These are phyloP conservation scores for Stephania japonica DNA, from an alignment of 164 flowering plant species.

Conservation along the genomic window DNA sequence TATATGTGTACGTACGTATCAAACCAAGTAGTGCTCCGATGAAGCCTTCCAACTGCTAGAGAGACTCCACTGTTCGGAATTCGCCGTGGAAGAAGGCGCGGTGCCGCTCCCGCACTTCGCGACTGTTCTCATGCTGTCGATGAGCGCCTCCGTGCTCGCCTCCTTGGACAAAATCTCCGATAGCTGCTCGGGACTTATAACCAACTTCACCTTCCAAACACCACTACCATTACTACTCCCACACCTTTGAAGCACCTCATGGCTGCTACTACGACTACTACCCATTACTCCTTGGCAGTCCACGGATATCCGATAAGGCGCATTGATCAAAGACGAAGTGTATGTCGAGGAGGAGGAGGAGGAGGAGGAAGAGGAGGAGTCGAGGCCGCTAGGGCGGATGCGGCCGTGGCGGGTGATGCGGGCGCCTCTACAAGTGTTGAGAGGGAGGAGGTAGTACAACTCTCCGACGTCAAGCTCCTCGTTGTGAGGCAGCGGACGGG, in stretches of 20 bases:
- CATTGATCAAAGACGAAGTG: not conserved
- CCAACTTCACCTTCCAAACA: constrained; percentile 93
- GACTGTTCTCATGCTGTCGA: constrained; percentile 74
- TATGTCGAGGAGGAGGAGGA: constrained; percentile 1
- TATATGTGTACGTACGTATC: too few species aligned
- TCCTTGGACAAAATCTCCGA: constrained; percentile 65
- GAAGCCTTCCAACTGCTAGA: constrained; percentile 55
- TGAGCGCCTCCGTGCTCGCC: constrained; percentile 54
- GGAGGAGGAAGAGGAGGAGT: constrained; percentile 7
- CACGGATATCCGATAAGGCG: constrained; percentile 78
- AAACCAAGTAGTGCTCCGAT: constrained; percentile 23
- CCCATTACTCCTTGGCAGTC: constrained; percentile 34
- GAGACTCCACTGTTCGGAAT: constrained; percentile 69
- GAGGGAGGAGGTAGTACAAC: constrained; percentile 69
- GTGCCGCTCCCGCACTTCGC: constrained; percentile 60
- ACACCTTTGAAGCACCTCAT: constrained; percentile 31
- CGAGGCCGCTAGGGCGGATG: constrained; percentile 34
- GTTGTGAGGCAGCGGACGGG: constrained; percentile 47
- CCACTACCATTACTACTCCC: constrained; percentile 20
- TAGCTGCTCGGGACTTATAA: constrained; percentile 63
- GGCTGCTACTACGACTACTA: too few species aligned
- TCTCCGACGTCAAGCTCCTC: constrained; percentile 55
- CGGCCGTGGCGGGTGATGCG: constrained; percentile 26
- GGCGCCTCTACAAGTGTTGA: constrained; percentile 11
- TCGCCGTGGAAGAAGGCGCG: constrained; percentile 26